These are phyloP conservation scores for Coelastrella sp. DNA, from an alignment of 139 green algal genomes.

Conservation along the genomic window DNA sequence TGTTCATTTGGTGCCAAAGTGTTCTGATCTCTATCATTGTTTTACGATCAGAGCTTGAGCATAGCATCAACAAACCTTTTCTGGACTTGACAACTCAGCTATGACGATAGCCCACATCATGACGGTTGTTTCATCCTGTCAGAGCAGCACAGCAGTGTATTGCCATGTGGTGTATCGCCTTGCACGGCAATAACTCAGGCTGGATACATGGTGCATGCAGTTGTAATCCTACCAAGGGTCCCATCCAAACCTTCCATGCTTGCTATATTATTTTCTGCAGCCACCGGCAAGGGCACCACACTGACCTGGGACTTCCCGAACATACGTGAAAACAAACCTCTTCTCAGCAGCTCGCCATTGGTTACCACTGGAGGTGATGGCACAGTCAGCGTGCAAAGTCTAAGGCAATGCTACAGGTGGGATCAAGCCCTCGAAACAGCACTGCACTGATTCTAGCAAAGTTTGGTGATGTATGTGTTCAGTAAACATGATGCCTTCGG, in stretches of 20 bases:
- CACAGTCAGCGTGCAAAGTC: constrained; percentile 37
- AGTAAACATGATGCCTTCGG: not conserved
- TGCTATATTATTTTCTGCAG: not conserved
- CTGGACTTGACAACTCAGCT: too few relatives aligned
- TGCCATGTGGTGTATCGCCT: too few relatives aligned
- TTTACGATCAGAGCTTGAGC: too few relatives aligned
- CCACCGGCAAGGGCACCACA: constrained; percentile 20
- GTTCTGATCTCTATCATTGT: too few relatives aligned
- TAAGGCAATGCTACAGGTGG: constrained; percentile 41
- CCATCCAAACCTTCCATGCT: not conserved
- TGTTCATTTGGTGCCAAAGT: too few relatives aligned
- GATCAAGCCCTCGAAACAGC: not conserved
- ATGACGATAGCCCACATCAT: too few relatives aligned
- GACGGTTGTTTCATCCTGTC: too few relatives aligned
- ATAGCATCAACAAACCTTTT: too few relatives aligned
- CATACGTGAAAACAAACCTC: not conserved
- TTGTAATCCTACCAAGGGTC: not conserved
- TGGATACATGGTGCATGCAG: not conserved
- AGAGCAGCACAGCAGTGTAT: too few relatives aligned
- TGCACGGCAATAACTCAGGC: too few relatives aligned
- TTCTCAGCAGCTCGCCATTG: not conserved
- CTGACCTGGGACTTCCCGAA: constrained; percentile 44
- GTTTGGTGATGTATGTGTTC: not conserved
- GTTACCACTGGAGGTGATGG: constrained; percentile 39
- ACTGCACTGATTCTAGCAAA: too few relatives aligned